Conservation (phyloP, 192 early-diverging fungal species). For the Dispira simplex region DNA sequence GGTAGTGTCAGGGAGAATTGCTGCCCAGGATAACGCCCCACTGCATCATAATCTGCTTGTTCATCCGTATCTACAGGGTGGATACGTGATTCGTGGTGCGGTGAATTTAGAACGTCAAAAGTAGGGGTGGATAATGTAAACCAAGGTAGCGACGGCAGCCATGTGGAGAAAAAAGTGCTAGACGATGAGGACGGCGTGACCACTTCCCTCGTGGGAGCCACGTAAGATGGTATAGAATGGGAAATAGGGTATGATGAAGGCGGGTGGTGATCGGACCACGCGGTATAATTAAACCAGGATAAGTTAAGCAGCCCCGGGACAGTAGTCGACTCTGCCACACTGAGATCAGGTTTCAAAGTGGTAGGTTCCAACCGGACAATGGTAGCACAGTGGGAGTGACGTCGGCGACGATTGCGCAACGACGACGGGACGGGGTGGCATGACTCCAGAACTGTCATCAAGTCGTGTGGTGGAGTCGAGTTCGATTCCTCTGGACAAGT, state of each 20-base stretch:
- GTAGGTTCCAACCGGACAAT: constrained; percentile 11
- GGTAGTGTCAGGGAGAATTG: neutral
- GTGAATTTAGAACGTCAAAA: neutral
- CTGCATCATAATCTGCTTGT: neutral
- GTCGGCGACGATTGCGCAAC: neutral
- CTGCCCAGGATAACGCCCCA: neutral
- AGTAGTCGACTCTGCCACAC: neutral
- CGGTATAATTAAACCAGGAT: neutral
- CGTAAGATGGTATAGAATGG: neutral
- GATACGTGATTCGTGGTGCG: too few species aligned
- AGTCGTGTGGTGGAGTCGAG: too few species aligned
- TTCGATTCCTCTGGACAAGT: too few species aligned
- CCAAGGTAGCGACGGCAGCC: too few species aligned
- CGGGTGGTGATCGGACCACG: neutral
- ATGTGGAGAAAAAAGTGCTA: too few species aligned
- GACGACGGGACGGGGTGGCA: too few species aligned
- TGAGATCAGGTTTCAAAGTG: constrained; percentile 3
- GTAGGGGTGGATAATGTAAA: neutral
- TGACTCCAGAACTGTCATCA: too few species aligned
- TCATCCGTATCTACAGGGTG: neutral
- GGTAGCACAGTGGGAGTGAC: neutral
- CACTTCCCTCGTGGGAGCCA: neutral
- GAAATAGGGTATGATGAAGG: neutral
- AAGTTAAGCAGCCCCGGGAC: neutral
- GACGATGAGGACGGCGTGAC: too few species aligned